Conservation (phyloP, 2,329 filamentous ascomycete species). For the Fusarium neocosmosporiellum region DNA sequence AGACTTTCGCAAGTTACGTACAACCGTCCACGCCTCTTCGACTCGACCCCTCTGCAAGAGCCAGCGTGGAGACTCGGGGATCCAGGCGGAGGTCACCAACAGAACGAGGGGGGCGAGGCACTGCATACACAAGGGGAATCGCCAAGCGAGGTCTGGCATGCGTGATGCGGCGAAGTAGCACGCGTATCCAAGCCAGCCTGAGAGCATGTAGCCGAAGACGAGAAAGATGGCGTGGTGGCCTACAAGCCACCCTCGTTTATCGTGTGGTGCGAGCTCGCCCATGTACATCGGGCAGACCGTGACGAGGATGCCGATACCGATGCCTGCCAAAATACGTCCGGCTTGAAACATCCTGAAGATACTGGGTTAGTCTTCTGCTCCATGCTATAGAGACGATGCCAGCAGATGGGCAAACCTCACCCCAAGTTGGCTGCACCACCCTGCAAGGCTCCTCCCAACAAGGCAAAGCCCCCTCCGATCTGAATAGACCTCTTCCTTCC, state of each 20-base stretch:
- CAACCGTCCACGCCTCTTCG: slow-evolving; percentile 57
- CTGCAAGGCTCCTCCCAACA: slow-evolving; percentile 59
- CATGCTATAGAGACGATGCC: background rate
- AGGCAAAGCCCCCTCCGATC: slow-evolving; percentile 36
- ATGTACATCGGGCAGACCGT: slow-evolving; percentile 51
- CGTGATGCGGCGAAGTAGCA: slow-evolving; percentile 43
- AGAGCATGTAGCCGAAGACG: slow-evolving; percentile 59
- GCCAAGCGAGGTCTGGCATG: slow-evolving; percentile 52
- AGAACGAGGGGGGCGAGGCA: slow-evolving; percentile 52
- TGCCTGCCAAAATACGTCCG: slow-evolving; percentile 57
- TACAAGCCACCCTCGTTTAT: slow-evolving; percentile 60
- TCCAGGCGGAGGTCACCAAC: slow-evolving; percentile 47
- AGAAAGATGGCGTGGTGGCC: slow-evolving; percentile 61
- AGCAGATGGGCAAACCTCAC: slow-evolving; percentile 37
- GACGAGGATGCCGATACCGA: slow-evolving; percentile 54
- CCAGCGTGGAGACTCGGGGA: slow-evolving; percentile 61
- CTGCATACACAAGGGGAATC: slow-evolving; percentile 57
- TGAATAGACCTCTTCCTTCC: slow-evolving; percentile 47
- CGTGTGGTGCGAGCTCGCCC: slow-evolving; percentile 47
- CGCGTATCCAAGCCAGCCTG: slow-evolving; percentile 52
- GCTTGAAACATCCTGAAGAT: slow-evolving; percentile 51
- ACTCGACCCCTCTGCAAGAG: slow-evolving; percentile 57
- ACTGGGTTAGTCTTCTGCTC: background rate
- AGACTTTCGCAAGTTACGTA: slow-evolving; percentile 49
- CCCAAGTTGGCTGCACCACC: slow-evolving; percentile 56